Percentiles rank a stretch among this genome's conserved stretches.
These are phyloP conservation scores for Polyporus arcularius DNA, from an alignment of 768 basidiomycete genomes.

Conservation along the genomic window DNA sequence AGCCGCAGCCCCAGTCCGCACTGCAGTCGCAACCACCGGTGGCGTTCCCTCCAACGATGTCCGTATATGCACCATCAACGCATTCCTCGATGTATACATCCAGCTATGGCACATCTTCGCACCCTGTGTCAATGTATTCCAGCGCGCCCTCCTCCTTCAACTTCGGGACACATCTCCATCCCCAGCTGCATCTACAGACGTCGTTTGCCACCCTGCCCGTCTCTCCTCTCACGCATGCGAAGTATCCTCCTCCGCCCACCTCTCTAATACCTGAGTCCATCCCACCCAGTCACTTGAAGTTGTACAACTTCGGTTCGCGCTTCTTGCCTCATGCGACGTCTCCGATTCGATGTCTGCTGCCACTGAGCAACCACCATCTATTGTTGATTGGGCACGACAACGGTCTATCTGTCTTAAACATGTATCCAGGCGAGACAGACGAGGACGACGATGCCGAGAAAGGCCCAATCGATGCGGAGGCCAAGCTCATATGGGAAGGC, in stretches of 20 bases:
- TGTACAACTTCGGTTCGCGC: slow-evolving; percentile 82
- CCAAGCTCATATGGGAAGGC: slow-evolving; percentile 70
- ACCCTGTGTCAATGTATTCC: slow-evolving; percentile 20
- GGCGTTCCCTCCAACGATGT: slow-evolving; percentile 4
- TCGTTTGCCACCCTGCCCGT: slow-evolving; percentile 22
- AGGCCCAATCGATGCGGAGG: slow-evolving; percentile 72
- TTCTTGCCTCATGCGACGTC: slow-evolving; percentile 80
- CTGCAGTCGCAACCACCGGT: not conserved
- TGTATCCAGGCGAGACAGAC: slow-evolving; percentile 74
- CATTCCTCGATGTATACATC: not conserved
- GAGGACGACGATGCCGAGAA: slow-evolving; percentile 36
- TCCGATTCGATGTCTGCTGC: slow-evolving; percentile 75
- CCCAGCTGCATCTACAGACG: slow-evolving; percentile 27
- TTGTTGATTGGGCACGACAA: slow-evolving; percentile 80
- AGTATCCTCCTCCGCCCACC: slow-evolving; percentile 16
- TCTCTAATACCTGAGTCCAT: slow-evolving; percentile 40
- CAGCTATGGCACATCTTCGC: slow-evolving; percentile 1
- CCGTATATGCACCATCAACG: slow-evolving; percentile 9
- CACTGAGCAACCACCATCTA: slow-evolving; percentile 61
- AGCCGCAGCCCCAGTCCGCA: not conserved
- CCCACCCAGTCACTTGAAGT: slow-evolving; percentile 62
- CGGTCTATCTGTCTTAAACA: slow-evolving; percentile 80
- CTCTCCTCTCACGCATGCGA: slow-evolving; percentile 26
- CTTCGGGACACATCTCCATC: slow-evolving; percentile 5
- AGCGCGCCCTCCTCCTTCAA: slow-evolving; percentile 18